Conservation (phyloP, 1,284 basidiomycete species). For the Sporisorium exsertum region DNA sequence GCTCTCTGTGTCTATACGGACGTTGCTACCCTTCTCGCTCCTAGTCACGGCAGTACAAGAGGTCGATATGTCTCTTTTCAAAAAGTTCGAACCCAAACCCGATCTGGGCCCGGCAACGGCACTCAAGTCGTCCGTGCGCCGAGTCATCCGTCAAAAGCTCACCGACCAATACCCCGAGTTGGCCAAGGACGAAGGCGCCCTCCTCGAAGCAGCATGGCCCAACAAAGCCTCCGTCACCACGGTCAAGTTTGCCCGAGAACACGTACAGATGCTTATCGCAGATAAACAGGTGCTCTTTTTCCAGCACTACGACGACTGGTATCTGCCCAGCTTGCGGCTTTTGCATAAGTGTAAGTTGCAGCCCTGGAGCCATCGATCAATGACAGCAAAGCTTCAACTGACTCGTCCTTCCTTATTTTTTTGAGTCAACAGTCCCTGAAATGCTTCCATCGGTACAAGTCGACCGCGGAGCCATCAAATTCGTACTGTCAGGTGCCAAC, state of each 20-base stretch:
- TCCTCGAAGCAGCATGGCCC: slow-evolving; percentile 92
- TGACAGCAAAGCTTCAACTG: neutral
- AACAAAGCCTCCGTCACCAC: slow-evolving; percentile 95
- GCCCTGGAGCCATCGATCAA: neutral
- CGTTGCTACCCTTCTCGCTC: neutral
- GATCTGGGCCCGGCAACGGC: slow-evolving; percentile 94
- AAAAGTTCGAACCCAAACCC: slow-evolving; percentile 74
- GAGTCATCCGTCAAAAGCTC: slow-evolving; percentile 83
- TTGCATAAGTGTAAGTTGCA: slow-evolving; percentile 79
- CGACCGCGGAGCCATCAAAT: slow-evolving; percentile 97
- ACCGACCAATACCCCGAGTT: slow-evolving; percentile 82
- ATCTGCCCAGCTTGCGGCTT: slow-evolving; percentile 86
- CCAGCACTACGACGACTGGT: slow-evolving; percentile 95
- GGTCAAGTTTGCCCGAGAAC: slow-evolving; percentile 92
- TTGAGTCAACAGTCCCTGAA: slow-evolving; percentile 69
- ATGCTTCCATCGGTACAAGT: slow-evolving; percentile 88
- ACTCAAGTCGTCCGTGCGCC: slow-evolving; percentile 92
- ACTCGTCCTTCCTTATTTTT: neutral
- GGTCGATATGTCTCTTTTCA: slow-evolving; percentile 66
- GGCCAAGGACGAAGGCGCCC: slow-evolving; percentile 73
- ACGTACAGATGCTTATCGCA: slow-evolving; percentile 90
- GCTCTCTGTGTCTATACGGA: neutral
- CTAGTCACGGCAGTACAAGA: no score
- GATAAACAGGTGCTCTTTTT: slow-evolving; percentile 90
- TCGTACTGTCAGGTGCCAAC: slow-evolving; percentile 80